Evolutionary conservation across 2,329 filamentous ascomycete genomes (phyloP).

Genomic region (Albifimbria verrucaria): DNA sequence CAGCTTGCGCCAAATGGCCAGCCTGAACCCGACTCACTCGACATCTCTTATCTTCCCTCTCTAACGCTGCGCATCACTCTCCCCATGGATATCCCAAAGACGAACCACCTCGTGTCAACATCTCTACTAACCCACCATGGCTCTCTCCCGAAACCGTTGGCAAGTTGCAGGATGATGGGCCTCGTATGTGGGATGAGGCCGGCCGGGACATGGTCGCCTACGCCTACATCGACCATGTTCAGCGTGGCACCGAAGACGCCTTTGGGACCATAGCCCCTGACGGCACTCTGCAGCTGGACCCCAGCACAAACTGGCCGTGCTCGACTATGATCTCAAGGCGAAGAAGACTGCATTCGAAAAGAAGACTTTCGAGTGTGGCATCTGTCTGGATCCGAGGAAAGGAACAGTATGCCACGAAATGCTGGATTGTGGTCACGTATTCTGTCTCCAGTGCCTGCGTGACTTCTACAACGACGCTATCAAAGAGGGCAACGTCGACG

Average conservation of each 20-base stretch:
- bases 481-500: slow-evolving; percentile 73
- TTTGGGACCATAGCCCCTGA: slow-evolving; percentile 54
- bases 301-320: slow-evolving; percentile 65
- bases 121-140: slow-evolving; percentile 58
- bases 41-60: slow-evolving; percentile 56
- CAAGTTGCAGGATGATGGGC: slow-evolving; percentile 47
- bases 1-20: not conserved
- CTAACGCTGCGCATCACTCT: slow-evolving; percentile 51
- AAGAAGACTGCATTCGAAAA: slow-evolving; percentile 74
- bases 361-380: slow-evolving; percentile 81
- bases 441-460: slow-evolving; percentile 81
- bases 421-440: slow-evolving; percentile 83
- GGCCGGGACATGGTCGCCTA: slow-evolving; percentile 58
- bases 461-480: slow-evolving; percentile 91
- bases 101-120: slow-evolving; percentile 44
- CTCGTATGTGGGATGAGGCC: slow-evolving; percentile 59
- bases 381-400: slow-evolving; percentile 89
- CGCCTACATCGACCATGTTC: slow-evolving; percentile 61
- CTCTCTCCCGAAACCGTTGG: slow-evolving; percentile 45
- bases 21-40: slow-evolving; percentile 40
- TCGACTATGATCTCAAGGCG: slow-evolving; percentile 75
- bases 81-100: slow-evolving; percentile 57
- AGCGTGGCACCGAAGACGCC: slow-evolving; percentile 54
- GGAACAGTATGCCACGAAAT: slow-evolving; percentile 78
- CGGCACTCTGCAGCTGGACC: slow-evolving; percentile 48